Conservation (phyloP, 2,329 filamentous ascomycete species). For the Cladosporium austrohemisphaericum region DNA sequence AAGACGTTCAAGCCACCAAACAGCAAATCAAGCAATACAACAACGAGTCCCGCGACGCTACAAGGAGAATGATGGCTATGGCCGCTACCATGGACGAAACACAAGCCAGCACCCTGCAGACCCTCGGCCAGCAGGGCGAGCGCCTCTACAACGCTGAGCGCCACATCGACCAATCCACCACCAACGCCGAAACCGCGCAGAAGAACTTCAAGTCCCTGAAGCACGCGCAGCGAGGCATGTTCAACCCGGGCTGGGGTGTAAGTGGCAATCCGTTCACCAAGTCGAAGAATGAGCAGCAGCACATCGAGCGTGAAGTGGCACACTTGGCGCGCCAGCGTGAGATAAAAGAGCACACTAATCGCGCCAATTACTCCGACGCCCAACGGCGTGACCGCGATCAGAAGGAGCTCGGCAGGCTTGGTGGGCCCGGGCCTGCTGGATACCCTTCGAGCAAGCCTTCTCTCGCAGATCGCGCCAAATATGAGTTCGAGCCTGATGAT, state of each 20-base stretch:
- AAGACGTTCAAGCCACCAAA: constrained; percentile 68
- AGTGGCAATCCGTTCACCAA: constrained; percentile 55
- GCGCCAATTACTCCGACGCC: constrained; percentile 60
- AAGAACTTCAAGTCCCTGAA: constrained; percentile 81
- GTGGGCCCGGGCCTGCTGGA: constrained; percentile 32
- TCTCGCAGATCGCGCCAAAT: constrained; percentile 65
- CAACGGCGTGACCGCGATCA: constrained; percentile 56
- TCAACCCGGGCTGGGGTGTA: constrained; percentile 49
- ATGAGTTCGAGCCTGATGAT: constrained; percentile 73
- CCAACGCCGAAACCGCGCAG: constrained; percentile 39
- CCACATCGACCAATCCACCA: constrained; percentile 69
- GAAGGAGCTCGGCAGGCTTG: constrained; percentile 53
- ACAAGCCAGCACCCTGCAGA: constrained; percentile 66
- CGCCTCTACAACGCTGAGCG: constrained; percentile 76
- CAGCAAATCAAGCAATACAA: constrained; percentile 72
- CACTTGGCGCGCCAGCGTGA: constrained; percentile 24
- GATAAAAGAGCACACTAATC: constrained; percentile 41
- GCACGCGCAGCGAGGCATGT: constrained; percentile 85
- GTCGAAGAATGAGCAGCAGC: constrained; percentile 52
- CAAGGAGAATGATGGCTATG: constrained; percentile 64
- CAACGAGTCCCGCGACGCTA: constrained; percentile 70
- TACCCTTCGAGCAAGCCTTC: constrained; percentile 37
- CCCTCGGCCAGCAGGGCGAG: constrained; percentile 75
- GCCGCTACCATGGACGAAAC: constrained; percentile 67
- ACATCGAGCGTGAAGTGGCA: constrained; percentile 13